Evolutionary conservation across 768 basidiomycete genomes (phyloP).

Genomic region (Vishniacozyma victoriae): DNA sequence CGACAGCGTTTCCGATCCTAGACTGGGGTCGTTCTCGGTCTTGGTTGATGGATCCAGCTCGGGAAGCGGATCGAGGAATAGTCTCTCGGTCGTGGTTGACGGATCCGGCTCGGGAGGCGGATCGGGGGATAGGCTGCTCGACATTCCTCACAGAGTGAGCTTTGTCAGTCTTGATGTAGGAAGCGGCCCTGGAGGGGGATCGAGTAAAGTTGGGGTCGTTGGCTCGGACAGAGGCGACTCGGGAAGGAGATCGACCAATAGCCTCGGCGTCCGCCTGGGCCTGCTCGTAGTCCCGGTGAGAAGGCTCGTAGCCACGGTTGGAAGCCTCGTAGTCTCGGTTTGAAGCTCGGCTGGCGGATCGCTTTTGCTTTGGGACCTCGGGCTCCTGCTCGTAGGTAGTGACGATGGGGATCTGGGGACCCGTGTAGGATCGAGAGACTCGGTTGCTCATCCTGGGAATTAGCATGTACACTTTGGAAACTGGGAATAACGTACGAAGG

Average conservation of each 20-base stretch:
- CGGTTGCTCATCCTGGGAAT: conserved; percentile 9
- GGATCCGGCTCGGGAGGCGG: not conserved
- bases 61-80: conserved; percentile 1
- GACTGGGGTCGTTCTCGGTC: conserved; percentile 11
- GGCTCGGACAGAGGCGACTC: not conserved
- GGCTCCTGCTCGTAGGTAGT: conserved; percentile 38
- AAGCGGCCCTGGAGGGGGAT: conserved; percentile 5
- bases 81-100: not conserved
- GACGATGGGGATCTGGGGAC: conserved; percentile 36
- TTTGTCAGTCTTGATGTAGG: conserved; percentile 3
- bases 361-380: too few relatives aligned
- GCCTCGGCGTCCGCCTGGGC: too few relatives aligned
- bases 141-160: conserved; percentile 8
- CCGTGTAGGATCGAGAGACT: conserved; percentile 31
- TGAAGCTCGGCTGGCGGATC: too few relatives aligned
- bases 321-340: too few relatives aligned
- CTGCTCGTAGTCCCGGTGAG: not conserved
- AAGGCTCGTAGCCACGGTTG: not conserved
- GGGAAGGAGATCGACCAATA: not conserved
- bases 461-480: too few relatives aligned
- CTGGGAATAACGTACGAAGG: too few relatives aligned
- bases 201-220: not conserved
- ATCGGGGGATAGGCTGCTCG: not conserved
- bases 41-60: conserved; percentile 15
- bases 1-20: conserved; percentile 7